Conservation (phyloP, 2,329 filamentous ascomycete species). For the Hypocrella siamensis region DNA sequence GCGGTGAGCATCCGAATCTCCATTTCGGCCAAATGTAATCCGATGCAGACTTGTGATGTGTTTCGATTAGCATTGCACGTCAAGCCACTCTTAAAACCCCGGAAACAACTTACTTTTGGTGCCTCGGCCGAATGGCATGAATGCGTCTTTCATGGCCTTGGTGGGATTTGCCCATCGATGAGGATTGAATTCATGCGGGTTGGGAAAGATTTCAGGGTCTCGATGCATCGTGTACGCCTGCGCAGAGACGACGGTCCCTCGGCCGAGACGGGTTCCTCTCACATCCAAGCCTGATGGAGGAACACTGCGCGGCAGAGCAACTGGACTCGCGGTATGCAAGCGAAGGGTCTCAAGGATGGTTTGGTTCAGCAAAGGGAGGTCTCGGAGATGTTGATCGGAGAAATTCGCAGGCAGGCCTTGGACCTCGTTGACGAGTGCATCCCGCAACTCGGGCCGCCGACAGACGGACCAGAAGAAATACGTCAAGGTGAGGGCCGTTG, state of each 20-base stretch:
- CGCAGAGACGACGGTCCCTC: slow-evolving; percentile 20
- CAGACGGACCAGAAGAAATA: slow-evolving; percentile 27
- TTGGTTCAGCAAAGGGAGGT: slow-evolving; percentile 22
- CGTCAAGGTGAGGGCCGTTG: slow-evolving; percentile 31
- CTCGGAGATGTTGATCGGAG: slow-evolving; percentile 7
- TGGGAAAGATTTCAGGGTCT: slow-evolving; percentile 20
- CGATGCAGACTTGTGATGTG: slow-evolving; percentile 27
- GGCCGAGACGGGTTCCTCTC: slow-evolving; percentile 21
- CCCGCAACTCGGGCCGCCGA: slow-evolving; percentile 12
- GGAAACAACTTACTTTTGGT: slow-evolving; percentile 19
- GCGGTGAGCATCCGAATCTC: slow-evolving; percentile 36
- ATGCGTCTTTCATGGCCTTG: slow-evolving; percentile 28
- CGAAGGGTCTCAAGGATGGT: slow-evolving; percentile 30
- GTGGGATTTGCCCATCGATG: slow-evolving; percentile 9
- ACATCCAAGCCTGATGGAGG: slow-evolving; percentile 22
- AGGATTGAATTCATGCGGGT: slow-evolving; percentile 16
- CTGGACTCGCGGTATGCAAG: slow-evolving; percentile 23
- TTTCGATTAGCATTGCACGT: not conserved
- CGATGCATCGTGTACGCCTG: slow-evolving; percentile 33
- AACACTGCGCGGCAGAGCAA: slow-evolving; percentile 22
- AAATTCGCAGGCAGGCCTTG: slow-evolving; percentile 14
- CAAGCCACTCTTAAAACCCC: not conserved
- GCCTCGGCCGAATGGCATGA: slow-evolving; percentile 37
- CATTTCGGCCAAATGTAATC: slow-evolving; percentile 39
- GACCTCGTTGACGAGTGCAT: slow-evolving; percentile 18